Evolutionary conservation across 176 grass and related monocot species (phyloP).

Genomic region (Triticum monococcum): DNA sequence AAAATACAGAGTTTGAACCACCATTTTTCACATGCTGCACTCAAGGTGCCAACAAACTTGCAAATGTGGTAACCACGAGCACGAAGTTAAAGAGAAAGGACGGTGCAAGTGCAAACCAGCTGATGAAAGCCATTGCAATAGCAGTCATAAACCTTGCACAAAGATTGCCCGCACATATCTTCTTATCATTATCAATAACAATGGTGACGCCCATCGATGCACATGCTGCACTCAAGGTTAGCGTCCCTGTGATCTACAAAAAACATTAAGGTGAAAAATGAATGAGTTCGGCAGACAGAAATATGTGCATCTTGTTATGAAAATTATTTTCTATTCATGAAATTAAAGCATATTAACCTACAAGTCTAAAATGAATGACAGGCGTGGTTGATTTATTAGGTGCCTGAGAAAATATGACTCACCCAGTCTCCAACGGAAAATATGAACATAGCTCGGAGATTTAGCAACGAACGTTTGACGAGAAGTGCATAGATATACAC

Average conservation of each 20-base stretch:
- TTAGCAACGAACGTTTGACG: constrained; percentile 76
- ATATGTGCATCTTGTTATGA: background rate
- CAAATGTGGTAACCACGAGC: constrained; percentile 74
- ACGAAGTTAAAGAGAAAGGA: constrained; percentile 91
- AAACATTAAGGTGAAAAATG: background rate
- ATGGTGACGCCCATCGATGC: constrained; percentile 91
- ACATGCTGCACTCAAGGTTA: constrained; percentile 89
- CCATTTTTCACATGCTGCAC: background rate
- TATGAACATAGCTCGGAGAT: constrained; percentile 51
- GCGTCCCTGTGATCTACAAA: constrained; percentile 80
- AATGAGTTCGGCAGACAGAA: background rate
- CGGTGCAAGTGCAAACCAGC: constrained; percentile 88
- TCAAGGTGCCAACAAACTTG: background rate
- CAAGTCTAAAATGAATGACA: background rate
- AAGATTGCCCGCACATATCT: constrained; percentile 67
- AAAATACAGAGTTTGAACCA: constrained; percentile 7
- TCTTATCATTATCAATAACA: constrained; percentile 81
- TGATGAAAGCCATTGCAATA: constrained; percentile 85
- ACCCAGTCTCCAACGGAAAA: constrained; percentile 92
- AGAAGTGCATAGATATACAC: constrained; percentile 89
- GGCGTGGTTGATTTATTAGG: background rate
- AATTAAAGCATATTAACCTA: background rate
- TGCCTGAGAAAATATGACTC: constrained; percentile 32
- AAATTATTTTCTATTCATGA: background rate
- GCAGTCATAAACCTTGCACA: constrained; percentile 88